Conservation (phyloP, 148 eudicot genomes). For the Vaccinium macrocarpon region DNA sequence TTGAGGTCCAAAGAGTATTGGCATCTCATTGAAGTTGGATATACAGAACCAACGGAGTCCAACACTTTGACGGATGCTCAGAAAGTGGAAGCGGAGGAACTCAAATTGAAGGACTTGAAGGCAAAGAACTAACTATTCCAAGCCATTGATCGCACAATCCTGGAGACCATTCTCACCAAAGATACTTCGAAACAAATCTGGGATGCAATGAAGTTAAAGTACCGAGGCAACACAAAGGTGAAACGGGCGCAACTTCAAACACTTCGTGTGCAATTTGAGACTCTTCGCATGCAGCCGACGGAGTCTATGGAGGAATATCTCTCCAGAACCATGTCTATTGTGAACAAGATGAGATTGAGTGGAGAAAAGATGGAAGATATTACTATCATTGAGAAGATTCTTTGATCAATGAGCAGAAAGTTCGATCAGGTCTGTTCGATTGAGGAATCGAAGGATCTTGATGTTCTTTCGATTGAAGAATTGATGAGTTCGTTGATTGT, state of each 20-base stretch:
- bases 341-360: not conserved
- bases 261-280: not conserved
- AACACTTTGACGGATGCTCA: not conserved
- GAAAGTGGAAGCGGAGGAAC: too few relatives aligned
- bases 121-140: too few relatives aligned
- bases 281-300: too few relatives aligned
- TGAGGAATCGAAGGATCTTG: conserved; percentile 5
- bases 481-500: not conserved
- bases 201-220: not conserved
- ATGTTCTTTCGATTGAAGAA: conserved; percentile 8
- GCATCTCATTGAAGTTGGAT: too few relatives aligned
- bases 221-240: not conserved
- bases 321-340: not conserved
- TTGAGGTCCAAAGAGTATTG: too few relatives aligned
- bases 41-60: too few relatives aligned
- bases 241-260: not conserved
- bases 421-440: conserved; percentile 5
- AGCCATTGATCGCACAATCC: too few relatives aligned
- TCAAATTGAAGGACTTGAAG: too few relatives aligned
- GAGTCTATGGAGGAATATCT: not conserved
- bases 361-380: conserved; percentile 3
- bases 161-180: too few relatives aligned
- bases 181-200: too few relatives aligned
- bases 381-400: not conserved
- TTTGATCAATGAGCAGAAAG: conserved; percentile 4